phyloP scores from a whole-genome alignment of 345 rosid species.

The Citrus inodora region DNA sequence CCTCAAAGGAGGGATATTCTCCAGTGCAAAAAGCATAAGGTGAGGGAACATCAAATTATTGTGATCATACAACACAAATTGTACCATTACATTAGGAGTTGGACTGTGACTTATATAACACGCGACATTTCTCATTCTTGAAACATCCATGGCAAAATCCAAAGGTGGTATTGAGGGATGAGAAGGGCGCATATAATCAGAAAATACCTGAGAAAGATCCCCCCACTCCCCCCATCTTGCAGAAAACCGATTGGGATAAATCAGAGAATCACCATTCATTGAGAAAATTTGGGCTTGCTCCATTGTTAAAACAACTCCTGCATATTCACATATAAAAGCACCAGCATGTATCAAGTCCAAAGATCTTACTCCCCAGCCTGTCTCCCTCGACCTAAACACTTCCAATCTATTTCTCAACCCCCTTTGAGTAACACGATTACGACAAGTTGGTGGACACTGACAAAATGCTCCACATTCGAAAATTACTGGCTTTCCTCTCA shows the following conservation, averaged over 20 bases:
- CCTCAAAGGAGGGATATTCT: slow-evolving; percentile 84
- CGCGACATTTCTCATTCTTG: slow-evolving; percentile 90
- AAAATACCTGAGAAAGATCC: slow-evolving; percentile 64
- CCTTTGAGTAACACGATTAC: slow-evolving; percentile 72
- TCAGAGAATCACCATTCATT: slow-evolving; percentile 75
- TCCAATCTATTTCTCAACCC: slow-evolving; percentile 73
- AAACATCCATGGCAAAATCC: slow-evolving; percentile 94
- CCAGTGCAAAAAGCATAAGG: slow-evolving; percentile 85
- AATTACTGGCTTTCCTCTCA: slow-evolving; percentile 71
- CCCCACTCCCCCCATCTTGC: slow-evolving; percentile 85
- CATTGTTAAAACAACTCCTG: slow-evolving; percentile 82
- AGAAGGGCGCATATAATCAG: slow-evolving; percentile 49
- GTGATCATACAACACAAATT: slow-evolving; percentile 79
- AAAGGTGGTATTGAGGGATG: slow-evolving; percentile 73
- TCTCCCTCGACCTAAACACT: slow-evolving; percentile 83
- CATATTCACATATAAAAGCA: slow-evolving; percentile 83
- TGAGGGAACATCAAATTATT: slow-evolving; percentile 87
- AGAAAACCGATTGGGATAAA: slow-evolving; percentile 73
- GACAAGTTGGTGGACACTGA: slow-evolving; percentile 69
- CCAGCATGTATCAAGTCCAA: slow-evolving; percentile 89
- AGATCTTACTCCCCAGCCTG: slow-evolving; percentile 94
- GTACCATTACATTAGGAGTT: slow-evolving; percentile 82
- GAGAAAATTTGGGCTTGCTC: slow-evolving; percentile 78
- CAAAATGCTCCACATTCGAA: slow-evolving; percentile 81
- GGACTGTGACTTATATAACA: slow-evolving; percentile 89